A percentile compares a stretch with the other conserved stretches of the same genome.
phyloP scores from a whole-genome alignment of 2,329 filamentous ascomycete genomes.

The Fusarium tanahbumbuense region DNA sequence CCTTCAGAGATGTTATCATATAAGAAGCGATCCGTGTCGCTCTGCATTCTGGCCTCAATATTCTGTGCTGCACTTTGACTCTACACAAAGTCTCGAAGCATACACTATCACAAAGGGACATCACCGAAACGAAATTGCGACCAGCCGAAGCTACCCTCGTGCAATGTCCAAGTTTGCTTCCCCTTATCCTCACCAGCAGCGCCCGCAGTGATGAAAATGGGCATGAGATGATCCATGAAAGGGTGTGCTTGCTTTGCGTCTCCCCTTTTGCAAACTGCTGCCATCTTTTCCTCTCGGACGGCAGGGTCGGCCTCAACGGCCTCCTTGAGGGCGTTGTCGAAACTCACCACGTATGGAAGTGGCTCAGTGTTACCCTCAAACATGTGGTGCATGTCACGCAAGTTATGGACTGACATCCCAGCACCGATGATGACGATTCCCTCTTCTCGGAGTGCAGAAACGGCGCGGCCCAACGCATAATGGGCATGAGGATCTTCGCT shows the following conservation, averaged over 20 bases:
- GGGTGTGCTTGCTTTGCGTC: conserved; percentile 62
- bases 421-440: conserved; percentile 76
- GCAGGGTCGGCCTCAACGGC: conserved; percentile 63
- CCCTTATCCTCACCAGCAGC: conserved; percentile 58
- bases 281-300: conserved; percentile 56
- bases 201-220: conserved; percentile 59
- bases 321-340: conserved; percentile 75
- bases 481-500: conserved; percentile 73
- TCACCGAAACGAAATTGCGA: conserved; percentile 61
- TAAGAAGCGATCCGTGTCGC: too few relatives aligned
- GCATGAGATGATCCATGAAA: conserved; percentile 63
- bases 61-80: not conserved
- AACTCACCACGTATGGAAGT: conserved; percentile 69
- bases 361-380: conserved; percentile 55
- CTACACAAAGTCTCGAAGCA: conserved; percentile 12
- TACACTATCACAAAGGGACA: conserved; percentile 33
- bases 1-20: not conserved
- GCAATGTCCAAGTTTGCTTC: conserved; percentile 58
- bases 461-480: conserved; percentile 73
- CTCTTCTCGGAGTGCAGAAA: conserved; percentile 73
- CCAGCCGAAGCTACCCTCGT: conserved; percentile 60
- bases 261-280: conserved; percentile 53
- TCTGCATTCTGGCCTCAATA: not conserved
- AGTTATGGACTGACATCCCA: conserved; percentile 81
- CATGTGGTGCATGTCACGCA: conserved; percentile 61